Base-by-base conservation (phyloP, 352 stramenopile genomes). In the Pythium sp. region DNA sequence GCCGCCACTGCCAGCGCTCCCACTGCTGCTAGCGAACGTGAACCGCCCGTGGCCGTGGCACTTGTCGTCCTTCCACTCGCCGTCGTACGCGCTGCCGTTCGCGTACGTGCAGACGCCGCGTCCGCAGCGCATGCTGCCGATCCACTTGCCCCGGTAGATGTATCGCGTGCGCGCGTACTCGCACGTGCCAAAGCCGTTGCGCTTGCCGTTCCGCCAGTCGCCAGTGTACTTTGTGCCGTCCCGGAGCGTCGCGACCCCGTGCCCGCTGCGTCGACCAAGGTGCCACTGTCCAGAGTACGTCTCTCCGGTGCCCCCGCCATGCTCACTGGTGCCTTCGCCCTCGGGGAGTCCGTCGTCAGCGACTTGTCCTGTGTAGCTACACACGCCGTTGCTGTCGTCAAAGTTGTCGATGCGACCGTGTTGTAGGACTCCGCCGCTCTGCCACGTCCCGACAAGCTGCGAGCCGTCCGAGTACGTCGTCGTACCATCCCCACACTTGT, bases 201-300 rank as follows among this genome's bases (percentile, higher is more conserved):
- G 81, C 49, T 90, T 88, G 49, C 88, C 84, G 46, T 89, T 93
- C 49, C 82, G 79, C 87, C 87, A 97, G 62, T 95, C 87, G 32
- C 91, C 91, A 5, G 69, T 76, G 68, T 94, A 97, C 22, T 84
- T 81, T 7, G 87, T 95, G n/a, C 90, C 87, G 63, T 97, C 91
- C 0, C 70, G 69, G 3, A 87, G 68, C 14, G 80, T 92, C 8
- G 58, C 69, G 12, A 82, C 70, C 4, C 82, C 84, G 20, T 87
- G 71, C 5, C 86, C 84, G 58, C 74, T 81, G 36, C 86, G 82
- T 59, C 73, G 73, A 0, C 84, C 86, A 15, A 69, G 61, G 1
- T 73, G 49, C 81, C 84, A 92, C 14, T 63, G 62, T 0, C 84
- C 86, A 14, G 72, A 71, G 68, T 90, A 94, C 47, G 71, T 79